Evolutionary conservation across 2,329 filamentous ascomycete species (phyloP), one percentile per base, ranked within the genome.

Genomic region (Aureobasidium sp.): DNA sequence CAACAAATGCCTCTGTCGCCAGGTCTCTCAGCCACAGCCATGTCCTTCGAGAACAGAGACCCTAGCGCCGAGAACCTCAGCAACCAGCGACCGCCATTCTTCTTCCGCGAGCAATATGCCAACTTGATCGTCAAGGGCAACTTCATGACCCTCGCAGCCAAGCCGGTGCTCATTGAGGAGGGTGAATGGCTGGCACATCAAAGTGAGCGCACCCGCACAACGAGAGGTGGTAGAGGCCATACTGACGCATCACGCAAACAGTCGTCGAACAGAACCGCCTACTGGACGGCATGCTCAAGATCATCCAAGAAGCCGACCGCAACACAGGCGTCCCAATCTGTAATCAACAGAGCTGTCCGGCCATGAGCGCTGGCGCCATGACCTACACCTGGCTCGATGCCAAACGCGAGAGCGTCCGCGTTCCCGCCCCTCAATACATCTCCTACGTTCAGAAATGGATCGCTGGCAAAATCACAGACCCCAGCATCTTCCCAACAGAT

Each of bases 381-480:
- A 96, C 91, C 29, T 97, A 96, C 75, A 97, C 92, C 53, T 97
- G 93, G 93, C 84, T 97, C 61, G 95, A 97, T 76, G 87, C 87
- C 67, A 87, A 90, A 70, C 86, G 88, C 69, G 87, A 91, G 72
- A 92, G 93, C 12, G 92, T 96, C 66, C 93, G 96, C 76, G 88
- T 97, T 46, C 92, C 93, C 3, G 93, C 93, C 7, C 87, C 87
- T 65, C 92, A 95, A 75, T 97, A 97, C 78, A 94, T 97, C 78
- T 91, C 90, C 67, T 85, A 96, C 29, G 95, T 97, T 74, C 92
- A 97, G 77, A 90, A 93, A 71, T 97, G 93, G 92, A 96, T 97
- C 73, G 89, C 90, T 34, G 91, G 92, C 77, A 97, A 97, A 78
- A 91, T 96, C 66, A 90, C 94, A 70, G 92, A 97, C 73, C 86